Percentiles rank a stretch among this genome's conserved stretches.
Evolutionary conservation across 441 rosid species (phyloP).

Genomic region (Sinapis alba): DNA sequence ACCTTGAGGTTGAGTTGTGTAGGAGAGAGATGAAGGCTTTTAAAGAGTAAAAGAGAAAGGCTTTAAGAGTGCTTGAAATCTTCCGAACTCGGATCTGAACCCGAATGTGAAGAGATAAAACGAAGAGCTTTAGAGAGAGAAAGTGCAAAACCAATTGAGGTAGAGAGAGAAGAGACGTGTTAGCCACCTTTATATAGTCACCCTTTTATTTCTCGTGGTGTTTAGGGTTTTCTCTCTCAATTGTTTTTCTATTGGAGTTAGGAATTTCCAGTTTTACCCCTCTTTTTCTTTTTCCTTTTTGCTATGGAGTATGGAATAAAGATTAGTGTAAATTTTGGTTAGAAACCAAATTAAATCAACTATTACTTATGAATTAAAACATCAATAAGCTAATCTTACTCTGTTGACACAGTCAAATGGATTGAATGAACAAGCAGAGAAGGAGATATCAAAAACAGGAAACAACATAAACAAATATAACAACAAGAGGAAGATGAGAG

Average conservation of each 20-base stretch:
- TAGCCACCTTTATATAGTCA: background rate
- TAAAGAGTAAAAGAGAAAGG: conserved; percentile 8
- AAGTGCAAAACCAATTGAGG: background rate
- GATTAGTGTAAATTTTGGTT: too few relatives aligned
- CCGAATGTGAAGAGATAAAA: background rate
- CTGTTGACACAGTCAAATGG: too few relatives aligned
- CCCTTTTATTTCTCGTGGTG: background rate
- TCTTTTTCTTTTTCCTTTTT: background rate
- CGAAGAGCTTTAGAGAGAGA: background rate
- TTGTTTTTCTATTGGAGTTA: background rate
- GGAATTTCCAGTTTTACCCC: conserved; percentile 17
- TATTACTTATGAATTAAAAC: too few relatives aligned
- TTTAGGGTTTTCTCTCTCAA: conserved; percentile 23
- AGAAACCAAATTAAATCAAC: too few relatives aligned
- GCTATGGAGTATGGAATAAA: too few relatives aligned
- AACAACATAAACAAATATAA: too few relatives aligned
- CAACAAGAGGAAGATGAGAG: too few relatives aligned
- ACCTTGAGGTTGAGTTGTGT: conserved; percentile 22
- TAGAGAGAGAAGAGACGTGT: conserved; percentile 15
- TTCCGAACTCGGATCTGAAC: conserved; percentile 20
- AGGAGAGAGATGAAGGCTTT: conserved; percentile 2
- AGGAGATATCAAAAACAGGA: too few relatives aligned
- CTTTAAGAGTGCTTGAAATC: conserved; percentile 3
- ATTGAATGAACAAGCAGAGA: too few relatives aligned
- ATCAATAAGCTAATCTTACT: too few relatives aligned